Evolutionary conservation across 2,329 filamentous ascomycete species (phyloP), one percentile per base, ranked within the genome.

Genomic region (Annulohypoxylon truncatum): DNA sequence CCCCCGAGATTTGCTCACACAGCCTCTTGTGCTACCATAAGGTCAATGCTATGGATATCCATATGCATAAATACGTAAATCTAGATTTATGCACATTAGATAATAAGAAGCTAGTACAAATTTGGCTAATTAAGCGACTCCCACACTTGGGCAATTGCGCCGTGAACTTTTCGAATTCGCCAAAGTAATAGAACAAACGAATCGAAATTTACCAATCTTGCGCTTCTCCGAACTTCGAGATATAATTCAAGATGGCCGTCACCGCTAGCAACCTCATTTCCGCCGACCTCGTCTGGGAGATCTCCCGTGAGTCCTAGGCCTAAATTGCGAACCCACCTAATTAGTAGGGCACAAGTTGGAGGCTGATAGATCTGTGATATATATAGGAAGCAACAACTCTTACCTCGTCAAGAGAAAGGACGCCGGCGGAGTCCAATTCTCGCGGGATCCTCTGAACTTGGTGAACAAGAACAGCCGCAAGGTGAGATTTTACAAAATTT

Each of bases 361-460:
- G 52, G 62, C 69, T 74, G 64, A 78, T 68, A 42, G 22, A 22
- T 51, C 52, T 31, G 20, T 47, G 47, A 55, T 70, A 62, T 68
- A 47, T 59, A 24, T 79, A 97, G 94, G 94, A 84, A 85, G 84
- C 85, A 89, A 93, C 85, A 97, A 96, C 86, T 84, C 93, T 80
- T 97, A 86, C 89, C 90, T 97, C 81, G 92, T 95, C 81, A 97
- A 97, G 91, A 92, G 93, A 85, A 90, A 89, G 80, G 83, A 84
- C 77, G 86, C 86, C 78, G 94, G 92, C 79, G 92, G 92, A 81
- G 86, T 92, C 76, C 92, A 92, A 84, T 94, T 99, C 88, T 98
- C 95, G 76, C 92, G 92, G 77, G 95, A 98, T 81, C 93, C 94
- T 77, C 84, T 97, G 75, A 99, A 98, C 89, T 84, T 98, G 83